Evolutionary conservation across 1,284 basidiomycete species (phyloP), one percentile per base, ranked within the genome.

Genomic region (Leucoagaricus sp.): DNA sequence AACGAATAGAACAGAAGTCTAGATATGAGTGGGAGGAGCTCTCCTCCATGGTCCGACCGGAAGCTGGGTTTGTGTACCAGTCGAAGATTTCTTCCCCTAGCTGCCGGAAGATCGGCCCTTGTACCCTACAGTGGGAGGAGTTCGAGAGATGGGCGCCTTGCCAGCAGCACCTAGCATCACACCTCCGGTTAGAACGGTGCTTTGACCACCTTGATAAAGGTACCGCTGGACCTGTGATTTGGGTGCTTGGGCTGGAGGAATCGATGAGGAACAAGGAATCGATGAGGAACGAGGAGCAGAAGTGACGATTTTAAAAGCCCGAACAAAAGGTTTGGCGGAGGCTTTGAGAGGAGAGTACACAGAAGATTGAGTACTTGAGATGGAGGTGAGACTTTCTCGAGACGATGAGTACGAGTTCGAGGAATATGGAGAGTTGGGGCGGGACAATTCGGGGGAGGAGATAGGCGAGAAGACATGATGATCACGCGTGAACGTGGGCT

Each of bases 151-250:
- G 10, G 48, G 13, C 1, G 53, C 28, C 29, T 55, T 52, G 29
- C 41, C 7, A 13, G 50, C 19, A 28, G 57, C 75, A 40, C 87
- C 87, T 54, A 91, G 86, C 89, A 91, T 91, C 61, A 91, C 89
- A 58, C 89, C 89, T 45, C 89, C 89, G 12, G 87, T 88, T 58
- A 91, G 79, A 53, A 89, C 87, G 34, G 86, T 89, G 61, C 89
- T 91, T 74, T 88, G 87, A 59, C 89, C 89, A 58, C 88, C 89
- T 63, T 88, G 86, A 67, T 91, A 91, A 64, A 86, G 82, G 60
- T 73, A 75, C 48, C 67, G 70, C 15, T 86, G 89, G 58, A 88
- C 82, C 55, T 84, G 81, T 49, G 72, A 86, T 76, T 84, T 89
- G 58, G 79, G 67, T 15, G 70, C 72, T 67, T 89, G 85, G 52